Evolutionary conservation across 2,329 filamentous ascomycete genomes (phyloP), one percentile per base, ranked within the genome.

Genomic region (Aspergillus arachidicola): DNA sequence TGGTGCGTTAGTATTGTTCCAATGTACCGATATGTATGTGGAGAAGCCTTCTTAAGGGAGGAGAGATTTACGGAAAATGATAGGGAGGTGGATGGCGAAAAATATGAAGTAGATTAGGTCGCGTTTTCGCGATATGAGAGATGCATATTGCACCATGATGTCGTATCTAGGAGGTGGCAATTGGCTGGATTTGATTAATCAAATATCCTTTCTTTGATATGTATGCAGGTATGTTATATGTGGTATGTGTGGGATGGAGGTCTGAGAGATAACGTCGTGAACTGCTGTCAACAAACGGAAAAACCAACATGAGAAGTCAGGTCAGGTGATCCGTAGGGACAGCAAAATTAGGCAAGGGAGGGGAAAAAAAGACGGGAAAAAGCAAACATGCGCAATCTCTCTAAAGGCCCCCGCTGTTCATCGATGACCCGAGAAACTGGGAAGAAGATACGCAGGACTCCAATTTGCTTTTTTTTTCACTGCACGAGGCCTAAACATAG

Each of bases 31-130:
- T 23, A 14, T 54, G 19, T 36, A 21, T 54, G 51, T 54, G 51
- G 51, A 54, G 51, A 36, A 53, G 38, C n/a, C 9, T 32, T 14
- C 3, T 10, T 9, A 28, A 28, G 58, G 48, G 23, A 2, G 11
- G 48, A 26, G 50, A 41, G 56, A 66, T 66, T 61, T 78, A 89
- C 87, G 76, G 66, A 89, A 82, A 77, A 89, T 85, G 45, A 89
- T 80, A 0, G 87, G 86, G 38, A 90, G 73, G 70, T 89, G 87
- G 26, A 86, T 83, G 58, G 81, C 60, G 76, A 91, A 91, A 79
- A 90, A 90, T 45, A 83, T 68, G 6, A 90, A 79, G 69, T 82
- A 82, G 46, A 77, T 54, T 50, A 75, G 67, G 64, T 82, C 80
- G 62, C 73, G 64, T 64, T 77, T 81, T 50, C 77, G 74, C 34